A percentile compares a stretch with the other conserved stretches of the same genome.
These are phyloP conservation scores for Diatrype stigma DNA, from an alignment of 2,329 filamentous ascomycete genomes.

Conservation along the genomic window DNA sequence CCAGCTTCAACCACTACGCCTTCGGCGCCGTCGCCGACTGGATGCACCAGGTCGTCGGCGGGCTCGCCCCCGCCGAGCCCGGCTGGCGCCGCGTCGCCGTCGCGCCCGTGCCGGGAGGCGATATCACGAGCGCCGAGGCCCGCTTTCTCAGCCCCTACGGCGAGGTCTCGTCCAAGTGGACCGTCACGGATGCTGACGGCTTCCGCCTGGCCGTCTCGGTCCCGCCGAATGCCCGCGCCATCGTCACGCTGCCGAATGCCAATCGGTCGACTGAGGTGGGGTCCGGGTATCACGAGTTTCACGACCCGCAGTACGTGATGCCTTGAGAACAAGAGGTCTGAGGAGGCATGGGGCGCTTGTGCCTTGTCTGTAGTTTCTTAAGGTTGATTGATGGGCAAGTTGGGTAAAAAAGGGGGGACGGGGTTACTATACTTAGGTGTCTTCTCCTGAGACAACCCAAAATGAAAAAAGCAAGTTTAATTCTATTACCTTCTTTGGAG, in stretches of 20 bases:
- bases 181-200: slow-evolving; percentile 14
- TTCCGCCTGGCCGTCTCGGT: slow-evolving; percentile 18
- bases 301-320: neutral
- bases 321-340: neutral
- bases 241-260: slow-evolving; percentile 14
- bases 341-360: too few species aligned
- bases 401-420: too few species aligned
- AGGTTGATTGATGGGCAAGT: too few species aligned
- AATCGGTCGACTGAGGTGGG: neutral
- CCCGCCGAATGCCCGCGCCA: slow-evolving; percentile 20
- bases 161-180: slow-evolving; percentile 24
- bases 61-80: slow-evolving; percentile 33
- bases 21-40: slow-evolving; percentile 45
- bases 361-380: too few species aligned
- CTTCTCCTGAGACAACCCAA: too few species aligned
- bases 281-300: neutral
- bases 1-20: slow-evolving; percentile 47
- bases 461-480: too few species aligned
- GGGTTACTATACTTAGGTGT: too few species aligned
- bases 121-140: slow-evolving; percentile 29
- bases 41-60: slow-evolving; percentile 41
- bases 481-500: too few species aligned
- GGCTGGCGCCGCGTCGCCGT: slow-evolving; percentile 37
- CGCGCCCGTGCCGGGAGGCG: slow-evolving; percentile 31
- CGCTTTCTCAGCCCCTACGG: slow-evolving; percentile 31